A percentile compares a stretch with the other conserved stretches of the same genome.
Evolutionary conservation across 1,284 basidiomycete species (phyloP).

Genomic region (Golubevia pallescens): DNA sequence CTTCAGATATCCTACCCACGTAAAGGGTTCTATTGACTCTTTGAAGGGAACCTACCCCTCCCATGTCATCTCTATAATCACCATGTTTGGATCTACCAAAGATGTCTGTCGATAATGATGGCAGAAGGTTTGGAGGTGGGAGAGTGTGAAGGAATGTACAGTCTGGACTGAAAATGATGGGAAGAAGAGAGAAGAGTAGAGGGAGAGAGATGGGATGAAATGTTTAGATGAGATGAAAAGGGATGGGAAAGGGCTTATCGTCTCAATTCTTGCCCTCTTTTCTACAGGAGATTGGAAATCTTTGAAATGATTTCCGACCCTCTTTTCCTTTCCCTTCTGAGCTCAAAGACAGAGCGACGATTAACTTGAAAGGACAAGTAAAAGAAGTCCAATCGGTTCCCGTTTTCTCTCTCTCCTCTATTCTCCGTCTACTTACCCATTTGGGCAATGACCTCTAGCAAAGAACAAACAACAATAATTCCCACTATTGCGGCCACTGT

Average conservation of each 20-base stretch:
- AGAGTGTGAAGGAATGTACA: slow-evolving; percentile 94
- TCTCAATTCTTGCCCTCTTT: too few relatives aligned
- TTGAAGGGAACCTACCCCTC: slow-evolving; percentile 94
- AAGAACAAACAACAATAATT: slow-evolving; percentile 96
- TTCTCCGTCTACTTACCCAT: slow-evolving; percentile 71
- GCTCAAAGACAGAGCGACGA: too few relatives aligned
- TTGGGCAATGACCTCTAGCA: slow-evolving; percentile 92
- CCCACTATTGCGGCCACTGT: too few relatives aligned
- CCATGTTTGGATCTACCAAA: slow-evolving; percentile 97
- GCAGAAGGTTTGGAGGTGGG: slow-evolving; percentile 71
- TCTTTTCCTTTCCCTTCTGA: too few relatives aligned
- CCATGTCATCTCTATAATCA: slow-evolving; percentile 99
- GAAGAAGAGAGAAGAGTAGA: too few relatives aligned
- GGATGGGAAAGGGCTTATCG: too few relatives aligned
- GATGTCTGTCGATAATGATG: slow-evolving; percentile 92
- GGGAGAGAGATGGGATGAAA: background rate
- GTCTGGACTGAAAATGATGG: slow-evolving; percentile 83
- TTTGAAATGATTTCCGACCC: too few relatives aligned
- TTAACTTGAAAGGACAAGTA: too few relatives aligned
- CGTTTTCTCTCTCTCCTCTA: too few relatives aligned
- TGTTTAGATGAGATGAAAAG: background rate
- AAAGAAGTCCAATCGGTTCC: too few relatives aligned
- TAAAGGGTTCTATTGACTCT: slow-evolving; percentile 93
- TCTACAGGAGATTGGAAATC: too few relatives aligned
- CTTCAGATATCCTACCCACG: slow-evolving; percentile 77